These are phyloP conservation scores for Cyamopsis tetragonoloba DNA, from an alignment of 306 rosid species.

Conservation along the genomic window DNA sequence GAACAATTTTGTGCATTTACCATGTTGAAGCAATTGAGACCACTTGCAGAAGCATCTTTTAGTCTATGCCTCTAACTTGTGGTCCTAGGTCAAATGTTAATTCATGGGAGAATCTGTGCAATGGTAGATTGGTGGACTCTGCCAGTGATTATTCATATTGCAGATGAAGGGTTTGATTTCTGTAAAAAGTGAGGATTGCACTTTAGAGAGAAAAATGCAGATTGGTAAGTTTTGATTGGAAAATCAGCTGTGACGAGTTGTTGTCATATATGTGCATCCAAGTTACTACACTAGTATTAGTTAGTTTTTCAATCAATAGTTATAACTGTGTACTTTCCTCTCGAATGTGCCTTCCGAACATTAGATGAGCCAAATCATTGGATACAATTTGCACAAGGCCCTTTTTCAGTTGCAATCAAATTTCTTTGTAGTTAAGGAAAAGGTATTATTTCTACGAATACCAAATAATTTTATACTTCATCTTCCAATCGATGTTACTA, in stretches of 20 bases:
- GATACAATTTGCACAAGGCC: background rate
- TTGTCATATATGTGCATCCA: background rate
- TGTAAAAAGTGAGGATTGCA: background rate
- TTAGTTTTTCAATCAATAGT: background rate
- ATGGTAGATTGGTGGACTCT: background rate
- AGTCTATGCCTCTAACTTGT: background rate
- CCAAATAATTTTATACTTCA: background rate
- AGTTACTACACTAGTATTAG: background rate
- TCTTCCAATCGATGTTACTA: background rate
- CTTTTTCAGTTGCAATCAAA: background rate
- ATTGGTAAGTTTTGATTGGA: background rate
- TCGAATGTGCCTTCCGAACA: background rate
- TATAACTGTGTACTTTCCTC: background rate
- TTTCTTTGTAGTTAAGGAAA: background rate
- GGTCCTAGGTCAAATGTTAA: background rate
- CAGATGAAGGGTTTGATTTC: background rate
- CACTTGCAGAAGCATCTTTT: background rate
- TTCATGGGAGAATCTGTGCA: background rate
- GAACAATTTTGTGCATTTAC: background rate
- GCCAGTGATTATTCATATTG: background rate
- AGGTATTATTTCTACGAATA: background rate
- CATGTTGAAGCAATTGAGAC: background rate
- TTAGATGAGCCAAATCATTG: background rate
- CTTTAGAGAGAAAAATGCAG: background rate
- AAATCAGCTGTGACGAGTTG: background rate